Evolutionary conservation across 352 stramenopile genomes (phyloP).

Genomic region (Globisporangium mamillatum): DNA sequence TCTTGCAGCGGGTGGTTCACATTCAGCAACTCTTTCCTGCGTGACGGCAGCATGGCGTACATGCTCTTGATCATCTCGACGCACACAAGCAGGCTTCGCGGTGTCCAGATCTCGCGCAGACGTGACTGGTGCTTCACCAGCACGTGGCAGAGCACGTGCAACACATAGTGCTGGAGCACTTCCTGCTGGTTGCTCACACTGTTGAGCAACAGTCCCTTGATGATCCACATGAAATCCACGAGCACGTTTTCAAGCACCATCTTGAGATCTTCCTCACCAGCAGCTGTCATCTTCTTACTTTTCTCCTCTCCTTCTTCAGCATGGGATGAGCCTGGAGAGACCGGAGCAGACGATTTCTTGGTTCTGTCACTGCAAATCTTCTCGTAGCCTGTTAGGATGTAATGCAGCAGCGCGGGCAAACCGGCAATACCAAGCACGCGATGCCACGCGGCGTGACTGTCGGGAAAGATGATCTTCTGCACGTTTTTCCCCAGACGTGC

Average conservation of each 20-base stretch:
- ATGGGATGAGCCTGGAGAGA: not conserved
- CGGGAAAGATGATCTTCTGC: constrained; percentile 35
- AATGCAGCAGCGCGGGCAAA: constrained; percentile 58
- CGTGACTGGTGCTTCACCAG: constrained; percentile 41
- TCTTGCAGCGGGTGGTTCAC: constrained; percentile 58
- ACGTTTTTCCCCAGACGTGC: constrained; percentile 59
- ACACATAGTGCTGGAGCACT: constrained; percentile 53
- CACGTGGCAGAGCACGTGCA: constrained; percentile 67
- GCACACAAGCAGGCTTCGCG: constrained; percentile 58
- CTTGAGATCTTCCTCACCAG: constrained; percentile 8
- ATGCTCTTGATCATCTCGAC: constrained; percentile 66
- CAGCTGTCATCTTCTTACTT: not conserved
- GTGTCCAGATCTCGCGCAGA: constrained; percentile 51
- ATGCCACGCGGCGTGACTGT: constrained; percentile 52
- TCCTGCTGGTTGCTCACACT: constrained; percentile 51
- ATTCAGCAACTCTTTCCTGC: constrained; percentile 22
- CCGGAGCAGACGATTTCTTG: not conserved
- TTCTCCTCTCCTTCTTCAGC: not conserved
- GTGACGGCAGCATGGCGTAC: constrained; percentile 41
- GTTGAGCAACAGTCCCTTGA: constrained; percentile 62
- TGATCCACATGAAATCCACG: constrained; percentile 63
- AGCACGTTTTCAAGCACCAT: constrained; percentile 45
- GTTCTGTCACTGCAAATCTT: constrained; percentile 14
- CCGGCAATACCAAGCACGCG: constrained; percentile 50
- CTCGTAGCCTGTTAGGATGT: constrained; percentile 56